A percentile compares a stretch with the other conserved stretches of the same genome.
Conservation (phyloP, 129 eudicot species). For the Dittrichia graveolens region DNA sequence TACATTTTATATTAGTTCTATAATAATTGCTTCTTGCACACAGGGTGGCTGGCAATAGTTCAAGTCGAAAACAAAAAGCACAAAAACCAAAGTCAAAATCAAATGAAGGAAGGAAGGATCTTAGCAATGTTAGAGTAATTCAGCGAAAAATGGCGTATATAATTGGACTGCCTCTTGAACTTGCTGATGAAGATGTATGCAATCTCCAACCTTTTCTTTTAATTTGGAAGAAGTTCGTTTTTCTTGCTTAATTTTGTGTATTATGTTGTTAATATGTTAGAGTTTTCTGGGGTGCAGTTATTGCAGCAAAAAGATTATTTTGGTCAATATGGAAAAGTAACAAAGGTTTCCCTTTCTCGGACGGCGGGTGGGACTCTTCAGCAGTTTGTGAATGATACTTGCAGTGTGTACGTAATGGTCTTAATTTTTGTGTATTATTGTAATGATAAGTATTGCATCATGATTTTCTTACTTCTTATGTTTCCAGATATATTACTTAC, state of each 20-base stretch:
- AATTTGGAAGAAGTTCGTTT: not conserved
- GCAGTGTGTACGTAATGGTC: slow-evolving; percentile 70
- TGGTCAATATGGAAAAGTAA: slow-evolving; percentile 84
- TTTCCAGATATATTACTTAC: slow-evolving; percentile 68
- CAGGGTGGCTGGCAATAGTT: slow-evolving; percentile 55
- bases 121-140: slow-evolving; percentile 73
- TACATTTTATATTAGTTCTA: slow-evolving; percentile 15
- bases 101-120: slow-evolving; percentile 73
- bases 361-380: slow-evolving; percentile 82
- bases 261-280: slow-evolving; percentile 5
- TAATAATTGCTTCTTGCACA: slow-evolving; percentile 23
- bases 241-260: slow-evolving; percentile 4
- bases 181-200: slow-evolving; percentile 84
- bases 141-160: slow-evolving; percentile 89
- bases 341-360: slow-evolving; percentile 78
- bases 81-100: slow-evolving; percentile 67
- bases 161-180: slow-evolving; percentile 77
- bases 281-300: slow-evolving; percentile 40
- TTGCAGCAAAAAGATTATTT: slow-evolving; percentile 67
- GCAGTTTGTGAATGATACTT: slow-evolving; percentile 71
- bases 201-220: slow-evolving; percentile 19
- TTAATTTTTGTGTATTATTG: not conserved
- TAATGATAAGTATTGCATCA: not conserved
- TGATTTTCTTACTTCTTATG: slow-evolving; percentile 8
- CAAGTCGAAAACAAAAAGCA: slow-evolving; percentile 63